Evolutionary conservation across 805 yeast genomes (phyloP).

Genomic region (Pichia phayaonensis): DNA sequence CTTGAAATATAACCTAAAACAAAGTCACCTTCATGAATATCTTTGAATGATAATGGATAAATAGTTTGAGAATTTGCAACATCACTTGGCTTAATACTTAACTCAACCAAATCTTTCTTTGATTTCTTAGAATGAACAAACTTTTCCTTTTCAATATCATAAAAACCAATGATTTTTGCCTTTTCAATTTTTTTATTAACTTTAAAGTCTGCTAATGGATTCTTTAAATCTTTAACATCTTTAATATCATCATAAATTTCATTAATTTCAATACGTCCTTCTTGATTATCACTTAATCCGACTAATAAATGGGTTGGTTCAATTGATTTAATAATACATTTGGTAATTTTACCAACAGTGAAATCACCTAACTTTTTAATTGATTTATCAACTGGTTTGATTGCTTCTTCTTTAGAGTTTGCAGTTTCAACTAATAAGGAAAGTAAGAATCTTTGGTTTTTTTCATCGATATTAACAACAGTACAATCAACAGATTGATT

Average conservation of each 20-base stretch:
- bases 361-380: conserved; percentile 44
- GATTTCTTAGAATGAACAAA: conserved; percentile 54
- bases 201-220: conserved; percentile 54
- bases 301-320: conserved; percentile 67
- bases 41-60: conserved; percentile 26
- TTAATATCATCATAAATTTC: conserved; percentile 50
- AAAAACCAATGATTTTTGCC: conserved; percentile 72
- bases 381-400: conserved; percentile 55
- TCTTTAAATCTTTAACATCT: conserved; percentile 48
- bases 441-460: conserved; percentile 61
- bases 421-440: conserved; percentile 38
- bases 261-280: conserved; percentile 72
- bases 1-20: conserved; percentile 61
- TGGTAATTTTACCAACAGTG: conserved; percentile 52
- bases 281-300: conserved; percentile 65
- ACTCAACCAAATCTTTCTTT: conserved; percentile 53
- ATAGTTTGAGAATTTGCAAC: conserved; percentile 35
- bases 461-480: conserved; percentile 61
- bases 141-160: conserved; percentile 60
- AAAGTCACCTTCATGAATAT: conserved; percentile 42
- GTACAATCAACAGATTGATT: conserved; percentile 68
- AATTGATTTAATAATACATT: conserved; percentile 52
- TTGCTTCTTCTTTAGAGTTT: conserved; percentile 24
- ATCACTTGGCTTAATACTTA: conserved; percentile 30
- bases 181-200: conserved; percentile 45